phyloP scores from a whole-genome alignment of 305 asterid genomes.

The Solanum hybrid region DNA sequence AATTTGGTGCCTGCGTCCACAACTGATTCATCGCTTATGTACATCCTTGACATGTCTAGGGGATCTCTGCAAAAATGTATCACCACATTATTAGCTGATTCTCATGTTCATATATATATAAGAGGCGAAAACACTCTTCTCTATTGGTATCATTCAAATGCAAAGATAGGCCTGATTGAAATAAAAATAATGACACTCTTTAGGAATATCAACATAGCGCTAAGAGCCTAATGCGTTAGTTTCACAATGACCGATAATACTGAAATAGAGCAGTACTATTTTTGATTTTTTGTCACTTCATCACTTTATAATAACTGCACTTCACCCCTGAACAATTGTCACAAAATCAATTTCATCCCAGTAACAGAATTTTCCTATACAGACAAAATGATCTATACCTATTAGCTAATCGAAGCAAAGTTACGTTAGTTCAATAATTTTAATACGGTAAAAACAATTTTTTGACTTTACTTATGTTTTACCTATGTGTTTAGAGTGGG shows the following conservation, averaged over 20 bases:
- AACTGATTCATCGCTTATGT: slow-evolving; percentile 32
- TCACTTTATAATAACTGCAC: not conserved
- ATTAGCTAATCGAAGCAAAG: not conserved
- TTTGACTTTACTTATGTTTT: no score
- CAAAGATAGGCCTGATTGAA: no score
- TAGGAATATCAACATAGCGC: not conserved
- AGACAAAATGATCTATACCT: not conserved
- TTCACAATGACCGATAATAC: not conserved
- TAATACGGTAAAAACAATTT: not conserved
- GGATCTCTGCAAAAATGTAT: slow-evolving; percentile 28
- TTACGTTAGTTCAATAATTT: not conserved
- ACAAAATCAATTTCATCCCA: not conserved
- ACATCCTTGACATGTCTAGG: slow-evolving; percentile 30
- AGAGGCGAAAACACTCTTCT: not conserved
- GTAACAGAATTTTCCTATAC: not conserved
- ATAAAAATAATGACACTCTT: not conserved
- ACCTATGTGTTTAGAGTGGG: not conserved
- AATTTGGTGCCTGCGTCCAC: slow-evolving; percentile 21
- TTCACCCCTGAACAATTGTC: not conserved
- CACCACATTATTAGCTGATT: not conserved
- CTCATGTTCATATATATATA: no score
- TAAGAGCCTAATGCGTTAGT: not conserved
- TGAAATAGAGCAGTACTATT: not conserved
- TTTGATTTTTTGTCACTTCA: not conserved
- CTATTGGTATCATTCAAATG: not conserved